Evolutionary conservation across 371 early-diverging fungal genomes (phyloP), one percentile per base, ranked within the genome.

Genomic region (Circinella umbellata): DNA sequence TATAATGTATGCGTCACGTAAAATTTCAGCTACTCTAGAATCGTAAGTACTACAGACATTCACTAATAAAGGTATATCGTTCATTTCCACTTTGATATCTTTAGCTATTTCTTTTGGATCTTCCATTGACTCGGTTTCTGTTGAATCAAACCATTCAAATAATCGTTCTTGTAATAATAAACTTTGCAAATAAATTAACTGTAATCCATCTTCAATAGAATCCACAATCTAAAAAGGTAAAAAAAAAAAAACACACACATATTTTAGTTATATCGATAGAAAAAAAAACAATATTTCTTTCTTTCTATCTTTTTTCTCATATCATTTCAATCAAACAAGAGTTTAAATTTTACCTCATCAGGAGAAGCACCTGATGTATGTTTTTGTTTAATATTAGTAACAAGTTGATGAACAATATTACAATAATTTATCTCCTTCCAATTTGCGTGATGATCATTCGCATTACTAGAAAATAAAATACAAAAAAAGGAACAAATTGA

Each of bases 1-100:
- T 57, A n/a, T 17, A 57, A n/a, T 15, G 14, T 51, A 51, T 51
- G 51, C 51, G 5, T 57, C 62, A 27, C 42, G 68, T n/a, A 69
- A 34, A 17, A 78, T 55, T 3, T 78, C 73, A 69, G 76, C 69
- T 38, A 78, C 74, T 48, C 74, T 79, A 37, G 59, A 68, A 57
- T 80, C 81, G 46, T 80, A 81, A 5, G 81, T 80, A 67, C 81
- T 72, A 64, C 81, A 80, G 4, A 81, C 73, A 66, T 81, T 81
- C 27, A 77, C 60, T 20, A 84, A 66, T 5, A 84, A 69, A 20
- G 79, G 77, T 64, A 84, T 69, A 70, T 84, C 84, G 54, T 67
- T 77, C 48, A 69, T 69, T 49, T 77, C 67, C 36, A 81, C 71
- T n/a, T 77, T 76, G 17, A 84, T 69, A 53, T 76, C 68, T 46